phyloP scores from a whole-genome alignment of 2,329 filamentous ascomycete species.

The Exophiala aquamarina region DNA sequence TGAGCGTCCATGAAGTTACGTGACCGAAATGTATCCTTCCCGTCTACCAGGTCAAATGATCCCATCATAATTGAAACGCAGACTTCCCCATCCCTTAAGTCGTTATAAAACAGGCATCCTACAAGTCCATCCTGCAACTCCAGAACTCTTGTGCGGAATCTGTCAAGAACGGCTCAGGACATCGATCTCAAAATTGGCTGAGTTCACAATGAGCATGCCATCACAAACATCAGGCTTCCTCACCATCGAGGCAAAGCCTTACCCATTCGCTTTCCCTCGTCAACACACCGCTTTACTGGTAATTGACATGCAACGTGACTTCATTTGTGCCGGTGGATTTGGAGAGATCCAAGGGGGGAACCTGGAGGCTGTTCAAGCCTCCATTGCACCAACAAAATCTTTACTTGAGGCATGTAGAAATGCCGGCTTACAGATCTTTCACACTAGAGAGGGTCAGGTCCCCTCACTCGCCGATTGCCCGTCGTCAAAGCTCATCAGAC shows the following conservation, averaged over 20 bases:
- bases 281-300: conserved; percentile 50
- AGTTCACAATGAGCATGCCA: conserved; percentile 13
- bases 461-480: conserved; percentile 55
- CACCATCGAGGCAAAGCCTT: conserved; percentile 70
- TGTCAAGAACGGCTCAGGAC: too few species aligned
- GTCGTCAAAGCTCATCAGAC: conserved; percentile 51
- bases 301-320: conserved; percentile 55
- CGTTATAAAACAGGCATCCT: not conserved
- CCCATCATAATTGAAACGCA: too few species aligned
- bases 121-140: not conserved
- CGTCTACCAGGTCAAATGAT: too few species aligned
- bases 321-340: conserved; percentile 51
- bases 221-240: conserved; percentile 66
- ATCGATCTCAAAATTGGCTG: too few species aligned
- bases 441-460: conserved; percentile 51
- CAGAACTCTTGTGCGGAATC: too few species aligned
- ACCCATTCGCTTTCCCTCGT: conserved; percentile 49
- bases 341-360: conserved; percentile 53
- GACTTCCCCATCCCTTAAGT: not conserved
- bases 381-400: conserved; percentile 41
- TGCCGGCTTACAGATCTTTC: conserved; percentile 47
- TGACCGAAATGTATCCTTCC: too few species aligned
- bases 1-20: too few species aligned
- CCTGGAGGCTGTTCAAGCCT: conserved; percentile 39
- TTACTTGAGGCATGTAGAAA: conserved; percentile 44